Conservation (phyloP, 2,329 filamentous ascomycete species). For the Cercospora janseana region DNA sequence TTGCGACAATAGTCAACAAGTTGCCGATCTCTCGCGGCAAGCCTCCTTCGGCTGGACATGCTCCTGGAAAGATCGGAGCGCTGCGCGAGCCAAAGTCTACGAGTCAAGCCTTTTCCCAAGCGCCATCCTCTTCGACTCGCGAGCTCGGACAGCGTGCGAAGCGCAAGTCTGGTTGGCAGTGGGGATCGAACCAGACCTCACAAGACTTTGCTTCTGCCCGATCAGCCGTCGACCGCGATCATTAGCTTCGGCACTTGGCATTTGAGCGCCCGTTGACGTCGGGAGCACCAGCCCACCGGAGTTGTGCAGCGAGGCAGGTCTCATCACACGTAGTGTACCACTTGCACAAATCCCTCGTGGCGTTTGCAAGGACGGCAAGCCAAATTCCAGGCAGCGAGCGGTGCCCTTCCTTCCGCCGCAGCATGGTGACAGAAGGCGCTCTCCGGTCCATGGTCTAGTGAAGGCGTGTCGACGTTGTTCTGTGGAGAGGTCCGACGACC, state of each 20-base stretch:
- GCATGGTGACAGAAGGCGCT: too few species aligned
- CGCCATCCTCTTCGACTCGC: not conserved
- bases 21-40: constrained; percentile 5
- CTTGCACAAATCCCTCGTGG: not conserved
- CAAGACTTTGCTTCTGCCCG: not conserved
- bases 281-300: constrained; percentile 5
- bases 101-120: constrained; percentile 4
- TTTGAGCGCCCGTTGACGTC: not conserved
- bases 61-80: not conserved
- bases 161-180: not conserved
- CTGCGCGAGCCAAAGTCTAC: not conserved
- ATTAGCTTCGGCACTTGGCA: not conserved
- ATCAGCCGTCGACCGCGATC: not conserved
- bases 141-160: not conserved
- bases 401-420: too few species aligned
- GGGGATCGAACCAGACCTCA: not conserved
- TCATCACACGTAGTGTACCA: constrained; percentile 1
- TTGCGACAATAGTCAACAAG: not conserved
- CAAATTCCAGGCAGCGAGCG: too few species aligned
- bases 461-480: too few species aligned
- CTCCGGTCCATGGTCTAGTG: too few species aligned
- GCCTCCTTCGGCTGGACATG: constrained; percentile 6
- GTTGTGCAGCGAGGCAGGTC: not conserved
- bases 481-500: too few species aligned
- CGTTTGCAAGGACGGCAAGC: too few species aligned